Conservation (phyloP, 305 asterid genomes). For the Lippia alba region DNA sequence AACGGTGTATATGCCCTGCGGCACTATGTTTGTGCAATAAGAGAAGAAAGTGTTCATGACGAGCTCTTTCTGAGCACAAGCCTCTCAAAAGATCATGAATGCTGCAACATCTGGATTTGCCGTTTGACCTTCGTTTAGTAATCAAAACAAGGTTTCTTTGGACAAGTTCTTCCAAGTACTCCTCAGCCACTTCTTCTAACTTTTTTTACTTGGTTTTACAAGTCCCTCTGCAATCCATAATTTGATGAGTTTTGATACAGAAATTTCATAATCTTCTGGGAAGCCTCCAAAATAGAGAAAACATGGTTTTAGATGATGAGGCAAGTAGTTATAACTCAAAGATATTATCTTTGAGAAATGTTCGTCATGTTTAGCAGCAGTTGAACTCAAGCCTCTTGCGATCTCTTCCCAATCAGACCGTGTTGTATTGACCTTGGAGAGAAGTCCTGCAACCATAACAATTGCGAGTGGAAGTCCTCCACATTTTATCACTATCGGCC, state of each 20-base stretch:
- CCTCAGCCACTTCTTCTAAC: too few relatives aligned
- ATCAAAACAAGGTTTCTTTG: too few relatives aligned
- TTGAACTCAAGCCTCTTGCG: too few relatives aligned
- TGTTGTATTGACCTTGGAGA: too few relatives aligned
- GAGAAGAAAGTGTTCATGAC: too few relatives aligned
- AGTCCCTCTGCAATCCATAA: neutral
- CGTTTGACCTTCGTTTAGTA: neutral
- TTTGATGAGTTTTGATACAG: neutral
- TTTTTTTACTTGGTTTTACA: neutral
- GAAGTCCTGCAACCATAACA: too few relatives aligned
- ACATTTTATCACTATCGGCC: neutral
- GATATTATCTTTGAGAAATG: neutral
- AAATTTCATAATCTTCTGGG: neutral
- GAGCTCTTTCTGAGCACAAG: too few relatives aligned
- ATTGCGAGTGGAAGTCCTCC: slow-evolving; percentile 1
- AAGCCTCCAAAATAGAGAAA: neutral
- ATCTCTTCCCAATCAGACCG: too few relatives aligned
- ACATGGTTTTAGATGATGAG: neutral
- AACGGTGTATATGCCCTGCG: too few relatives aligned
- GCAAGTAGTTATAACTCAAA: neutral
- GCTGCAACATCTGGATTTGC: neutral
- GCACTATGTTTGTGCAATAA: too few relatives aligned
- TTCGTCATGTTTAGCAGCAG: neutral
- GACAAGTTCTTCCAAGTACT: too few relatives aligned
- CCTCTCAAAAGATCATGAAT: neutral